Evolutionary conservation across 805 yeast genomes (phyloP).

Genomic region (Saccharomycopsis malanga): DNA sequence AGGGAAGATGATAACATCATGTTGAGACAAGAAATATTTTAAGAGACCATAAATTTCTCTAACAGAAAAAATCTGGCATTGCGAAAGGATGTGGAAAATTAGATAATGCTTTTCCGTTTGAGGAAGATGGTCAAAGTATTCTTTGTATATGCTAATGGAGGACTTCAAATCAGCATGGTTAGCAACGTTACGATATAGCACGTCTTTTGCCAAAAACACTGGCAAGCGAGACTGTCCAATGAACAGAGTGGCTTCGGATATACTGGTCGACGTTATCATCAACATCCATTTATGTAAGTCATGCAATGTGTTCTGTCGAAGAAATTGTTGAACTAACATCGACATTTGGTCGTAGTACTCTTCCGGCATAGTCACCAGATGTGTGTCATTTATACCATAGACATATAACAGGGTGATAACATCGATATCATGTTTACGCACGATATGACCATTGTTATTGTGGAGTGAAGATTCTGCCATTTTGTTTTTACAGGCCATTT

Average conservation of each 20-base stretch:
- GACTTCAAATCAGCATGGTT: constrained; percentile 5
- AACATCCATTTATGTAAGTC: neutral
- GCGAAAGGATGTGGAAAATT: constrained; percentile 5
- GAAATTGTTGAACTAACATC: neutral
- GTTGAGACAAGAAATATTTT: constrained; percentile 2
- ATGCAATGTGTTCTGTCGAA: neutral
- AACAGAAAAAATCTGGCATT: constrained; percentile 6
- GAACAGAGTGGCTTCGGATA: neutral
- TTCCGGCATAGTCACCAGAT: neutral
- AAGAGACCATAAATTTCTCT: constrained; percentile 4
- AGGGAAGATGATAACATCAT: neutral
- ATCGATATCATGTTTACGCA: neutral
- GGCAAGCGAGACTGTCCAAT: neutral
- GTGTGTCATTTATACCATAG: neutral
- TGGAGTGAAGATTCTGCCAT: too few species aligned
- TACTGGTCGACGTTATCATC: neutral
- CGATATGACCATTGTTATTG: too few species aligned
- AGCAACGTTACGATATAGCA: neutral
- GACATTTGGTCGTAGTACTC: neutral
- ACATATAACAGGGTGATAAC: neutral
- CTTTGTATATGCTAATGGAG: constrained; percentile 7
- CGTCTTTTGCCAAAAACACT: neutral
- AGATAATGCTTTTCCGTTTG: constrained; percentile 6
- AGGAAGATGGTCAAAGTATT: constrained; percentile 3
- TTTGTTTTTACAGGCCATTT: too few species aligned